phyloP scores from a whole-genome alignment of 1,139 yeast species.

The Suhomyces bolitotheri region DNA sequence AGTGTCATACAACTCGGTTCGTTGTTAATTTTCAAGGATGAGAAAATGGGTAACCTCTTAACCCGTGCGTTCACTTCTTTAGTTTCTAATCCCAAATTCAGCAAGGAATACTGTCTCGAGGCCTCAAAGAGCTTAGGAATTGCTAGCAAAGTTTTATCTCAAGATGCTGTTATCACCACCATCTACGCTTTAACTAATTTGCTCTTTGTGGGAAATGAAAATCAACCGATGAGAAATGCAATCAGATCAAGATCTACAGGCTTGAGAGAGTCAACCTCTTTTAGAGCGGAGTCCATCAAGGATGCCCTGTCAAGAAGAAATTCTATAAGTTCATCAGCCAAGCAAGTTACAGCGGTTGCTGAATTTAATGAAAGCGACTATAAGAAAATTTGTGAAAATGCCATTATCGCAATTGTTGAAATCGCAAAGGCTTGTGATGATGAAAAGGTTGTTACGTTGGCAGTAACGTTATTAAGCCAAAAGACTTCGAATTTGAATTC shows the following conservation, averaged over 20 bases:
- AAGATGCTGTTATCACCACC: constrained; percentile 84
- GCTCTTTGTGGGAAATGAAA: constrained; percentile 56
- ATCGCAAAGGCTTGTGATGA: constrained; percentile 71
- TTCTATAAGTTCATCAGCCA: constrained; percentile 16
- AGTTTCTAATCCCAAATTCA: constrained; percentile 45
- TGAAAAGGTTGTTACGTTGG: constrained; percentile 73
- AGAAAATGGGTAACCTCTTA: constrained; percentile 46
- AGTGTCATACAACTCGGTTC: constrained; percentile 57
- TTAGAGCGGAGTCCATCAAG: constrained; percentile 10
- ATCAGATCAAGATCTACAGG: constrained; percentile 24
- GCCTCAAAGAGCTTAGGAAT: constrained; percentile 46
- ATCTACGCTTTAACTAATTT: constrained; percentile 82
- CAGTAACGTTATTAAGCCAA: constrained; percentile 81
- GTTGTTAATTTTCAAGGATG: constrained; percentile 50
- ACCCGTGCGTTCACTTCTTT: constrained; percentile 52
- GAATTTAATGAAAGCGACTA: constrained; percentile 35
- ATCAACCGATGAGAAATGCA: constrained; percentile 14
- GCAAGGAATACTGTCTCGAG: constrained; percentile 27
- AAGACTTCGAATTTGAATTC: constrained; percentile 43
- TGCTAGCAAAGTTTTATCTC: constrained; percentile 53
- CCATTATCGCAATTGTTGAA: constrained; percentile 70
- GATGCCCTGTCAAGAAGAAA: constrained; percentile 21
- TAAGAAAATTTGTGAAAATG: constrained; percentile 52
- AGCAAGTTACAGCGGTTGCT: constrained; percentile 9
- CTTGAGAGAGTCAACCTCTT: constrained; percentile 18